phyloP scores from a whole-genome alignment of 306 rosid genomes.

The Erythrophleum fordii region DNA sequence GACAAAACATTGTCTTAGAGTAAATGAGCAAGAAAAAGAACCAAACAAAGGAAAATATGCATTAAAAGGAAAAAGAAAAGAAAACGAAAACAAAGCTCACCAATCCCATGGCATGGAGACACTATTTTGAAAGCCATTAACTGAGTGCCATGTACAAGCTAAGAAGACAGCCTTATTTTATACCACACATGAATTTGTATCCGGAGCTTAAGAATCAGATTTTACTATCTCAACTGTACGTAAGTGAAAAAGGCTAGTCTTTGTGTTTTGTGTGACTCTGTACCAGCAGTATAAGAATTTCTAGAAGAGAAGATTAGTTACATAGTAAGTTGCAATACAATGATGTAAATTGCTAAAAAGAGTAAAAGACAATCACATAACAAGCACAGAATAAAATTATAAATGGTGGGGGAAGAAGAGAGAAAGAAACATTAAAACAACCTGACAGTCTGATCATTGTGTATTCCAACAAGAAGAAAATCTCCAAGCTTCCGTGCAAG shows the following conservation, averaged over 20 bases:
- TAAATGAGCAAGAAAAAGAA: too few species aligned
- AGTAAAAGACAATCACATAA: neutral
- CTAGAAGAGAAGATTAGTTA: neutral
- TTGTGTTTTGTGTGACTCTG: neutral
- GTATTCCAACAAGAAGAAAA: constrained; percentile 98
- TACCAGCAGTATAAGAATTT: neutral
- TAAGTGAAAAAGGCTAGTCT: neutral
- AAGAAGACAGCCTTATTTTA: neutral
- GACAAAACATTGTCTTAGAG: too few species aligned
- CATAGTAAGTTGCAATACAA: neutral
- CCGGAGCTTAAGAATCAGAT: neutral
- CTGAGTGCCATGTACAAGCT: too few species aligned
- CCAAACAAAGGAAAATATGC: too few species aligned
- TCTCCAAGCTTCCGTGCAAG: constrained; percentile 85
- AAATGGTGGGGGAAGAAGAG: constrained; percentile 19
- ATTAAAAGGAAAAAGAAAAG: too few species aligned
- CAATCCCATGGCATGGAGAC: too few species aligned
- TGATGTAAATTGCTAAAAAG: neutral
- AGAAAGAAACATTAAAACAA: neutral
- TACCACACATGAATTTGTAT: neutral
- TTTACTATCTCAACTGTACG: neutral
- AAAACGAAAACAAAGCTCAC: too few species aligned
- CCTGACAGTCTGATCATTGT: constrained; percentile 85
- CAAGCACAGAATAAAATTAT: neutral
- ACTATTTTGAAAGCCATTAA: too few species aligned